Conservation (phyloP, 176 grass and related monocot species). For the Musa beccarii region DNA sequence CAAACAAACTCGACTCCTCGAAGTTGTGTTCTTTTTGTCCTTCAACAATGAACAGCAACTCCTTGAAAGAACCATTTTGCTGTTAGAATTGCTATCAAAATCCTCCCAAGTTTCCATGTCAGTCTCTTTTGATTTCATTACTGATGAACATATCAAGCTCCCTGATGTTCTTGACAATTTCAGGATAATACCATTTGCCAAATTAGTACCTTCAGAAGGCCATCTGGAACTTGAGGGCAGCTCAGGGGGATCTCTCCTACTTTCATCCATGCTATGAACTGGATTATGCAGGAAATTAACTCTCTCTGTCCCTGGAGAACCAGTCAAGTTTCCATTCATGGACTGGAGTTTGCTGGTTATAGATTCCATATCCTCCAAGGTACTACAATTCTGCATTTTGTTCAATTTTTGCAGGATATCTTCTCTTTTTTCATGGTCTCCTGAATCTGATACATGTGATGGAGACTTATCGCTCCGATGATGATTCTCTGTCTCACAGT, state of each 20-base stretch:
- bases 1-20: conserved; percentile 17
- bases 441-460: background rate
- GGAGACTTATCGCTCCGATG: background rate
- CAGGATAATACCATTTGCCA: conserved; percentile 21
- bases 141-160: conserved; percentile 32
- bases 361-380: conserved; percentile 11
- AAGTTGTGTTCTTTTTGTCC: conserved; percentile 4
- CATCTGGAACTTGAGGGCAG: conserved; percentile 22
- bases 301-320: conserved; percentile 25
- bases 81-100: background rate
- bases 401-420: conserved; percentile 40
- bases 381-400: conserved; percentile 32
- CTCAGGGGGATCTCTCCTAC: conserved; percentile 26
- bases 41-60: background rate
- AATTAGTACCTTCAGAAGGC: conserved; percentile 26
- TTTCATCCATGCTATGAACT: conserved; percentile 9
- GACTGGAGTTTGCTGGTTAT: conserved; percentile 26
- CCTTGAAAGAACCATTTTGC: background rate
- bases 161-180: conserved; percentile 49
- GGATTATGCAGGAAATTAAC: background rate
- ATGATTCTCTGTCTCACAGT: background rate
- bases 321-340: conserved; percentile 30
- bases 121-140: conserved; percentile 46
- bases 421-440: conserved; percentile 12
- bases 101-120: conserved; percentile 15